Evolutionary conservation across 768 basidiomycete genomes (phyloP), one percentile per base, ranked within the genome.

Genomic region (Mycena leptocephala): DNA sequence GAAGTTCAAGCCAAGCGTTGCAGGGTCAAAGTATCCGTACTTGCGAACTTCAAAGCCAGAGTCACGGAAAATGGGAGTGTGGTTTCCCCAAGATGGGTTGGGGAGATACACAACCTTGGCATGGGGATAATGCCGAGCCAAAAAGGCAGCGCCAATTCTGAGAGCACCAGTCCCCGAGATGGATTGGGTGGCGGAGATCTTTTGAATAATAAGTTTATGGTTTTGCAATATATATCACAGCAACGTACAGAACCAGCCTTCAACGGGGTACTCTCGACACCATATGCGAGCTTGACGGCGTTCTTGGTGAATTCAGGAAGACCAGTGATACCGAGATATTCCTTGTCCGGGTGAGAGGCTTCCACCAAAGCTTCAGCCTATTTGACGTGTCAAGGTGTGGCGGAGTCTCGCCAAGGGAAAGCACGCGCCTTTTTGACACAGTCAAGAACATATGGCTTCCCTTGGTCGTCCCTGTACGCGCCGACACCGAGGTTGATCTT

Each of bases 401-500:
- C 62, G 11, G 24, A 28, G 32, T 26, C 39, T 70, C 41, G 68
- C 79, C 33, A 62, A 30, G 35, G 13, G 62, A 35, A 51, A 32
- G 26, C 3, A 51, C 69, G 67, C 46, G 62, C 97, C 92, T 96
- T 96, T 85, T 95, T 93, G 43, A 99, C 98, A 53, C 93, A 93
- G 58, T 90, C 93, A 71, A 99, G 89, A 70, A 99, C 93, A 84
- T 97, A 99, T 7, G 98, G 98, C 87, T 98, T 99, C 70, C 98
- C 98, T 69, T 94, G 89, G 78, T 93, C 96, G 80, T 99, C 97
- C 75, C 98, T 92, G 90, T 97, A 99, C 56, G 96, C 96, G 81
- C 98, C 98, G 78, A 99, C 98, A 82, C 98, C 98, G 73, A 99
- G 90, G 87, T 99, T 99, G 82, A 99, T 98, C 86, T 99, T 99